phyloP scores from a whole-genome alignment of 257 asterid genomes.

The Jacaranda copaia region DNA sequence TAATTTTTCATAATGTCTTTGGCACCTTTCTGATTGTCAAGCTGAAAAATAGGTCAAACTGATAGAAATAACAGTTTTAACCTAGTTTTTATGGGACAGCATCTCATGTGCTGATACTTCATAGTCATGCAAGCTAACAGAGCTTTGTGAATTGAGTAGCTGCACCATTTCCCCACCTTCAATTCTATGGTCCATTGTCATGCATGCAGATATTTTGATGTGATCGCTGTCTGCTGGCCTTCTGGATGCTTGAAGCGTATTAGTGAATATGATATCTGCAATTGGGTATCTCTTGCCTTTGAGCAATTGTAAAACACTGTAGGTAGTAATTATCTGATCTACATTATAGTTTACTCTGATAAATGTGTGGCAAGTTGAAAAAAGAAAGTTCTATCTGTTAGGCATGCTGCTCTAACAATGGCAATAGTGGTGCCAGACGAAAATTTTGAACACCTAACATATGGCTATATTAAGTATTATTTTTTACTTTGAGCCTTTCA shows the following conservation, averaged over 20 bases:
- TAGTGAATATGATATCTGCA: background rate
- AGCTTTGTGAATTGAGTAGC: background rate
- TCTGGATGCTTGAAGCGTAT: background rate
- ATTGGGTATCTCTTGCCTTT: background rate
- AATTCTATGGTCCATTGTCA: background rate
- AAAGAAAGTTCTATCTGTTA: background rate
- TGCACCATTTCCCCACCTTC: background rate
- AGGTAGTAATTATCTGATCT: slow-evolving; percentile 21
- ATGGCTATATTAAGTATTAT: background rate
- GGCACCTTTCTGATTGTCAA: background rate
- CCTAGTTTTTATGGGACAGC: background rate
- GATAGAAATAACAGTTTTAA: background rate
- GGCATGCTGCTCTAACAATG: slow-evolving; percentile 20
- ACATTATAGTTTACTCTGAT: background rate
- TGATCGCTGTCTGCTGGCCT: background rate
- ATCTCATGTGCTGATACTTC: background rate
- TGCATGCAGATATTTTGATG: background rate
- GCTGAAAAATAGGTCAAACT: slow-evolving; percentile 20
- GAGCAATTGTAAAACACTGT: background rate
- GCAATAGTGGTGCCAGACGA: background rate
- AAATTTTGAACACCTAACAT: background rate
- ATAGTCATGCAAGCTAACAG: background rate
- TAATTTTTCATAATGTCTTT: background rate
- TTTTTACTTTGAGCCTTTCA: slow-evolving; percentile 21
- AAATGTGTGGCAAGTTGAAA: background rate